Evolutionary conservation across 768 basidiomycete species (phyloP), one percentile per base, ranked within the genome.

Genomic region (Tricholoma bakamatsutake): DNA sequence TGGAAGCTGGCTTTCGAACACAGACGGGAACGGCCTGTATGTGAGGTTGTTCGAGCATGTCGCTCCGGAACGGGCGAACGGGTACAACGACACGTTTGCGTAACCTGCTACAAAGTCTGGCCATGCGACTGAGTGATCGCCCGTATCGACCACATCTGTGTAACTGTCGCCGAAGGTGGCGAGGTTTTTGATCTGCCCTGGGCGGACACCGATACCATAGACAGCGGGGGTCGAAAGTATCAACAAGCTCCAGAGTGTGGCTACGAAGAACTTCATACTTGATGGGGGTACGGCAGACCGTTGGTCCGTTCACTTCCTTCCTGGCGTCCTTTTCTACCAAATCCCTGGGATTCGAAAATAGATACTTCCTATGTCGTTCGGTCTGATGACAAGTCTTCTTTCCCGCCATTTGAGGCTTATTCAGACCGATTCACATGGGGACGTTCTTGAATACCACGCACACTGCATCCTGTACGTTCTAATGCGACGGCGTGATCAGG

Each of bases 121-220:
- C 85, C 85, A 87, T 11, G 81, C 69, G 4, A 72, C 75, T 2
- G 78, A 80, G 8, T 75, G 74, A 53, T 77, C 73, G 0, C 72
- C 72, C 13, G 69, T 58, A 34, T 58, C 57, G 7, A 75, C 77
- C 1, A 80, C 65, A 56, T 87, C 85, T 0, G 82, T 83, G 61
- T 83, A 85, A 50, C 79, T 81, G 67, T 87, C 85, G 3, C 85
- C 85, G 55, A 87, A 88, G 0, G 83, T 84, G 52, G 83, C 85
- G 12, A 87, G 73, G 56, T 80, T 78, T 64, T 80, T 82, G 56
- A 87, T 84, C 58, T 83, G 80, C 5, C 71, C 71, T 0, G 72
- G 68, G 21, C 59, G 55, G 3, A 76, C 62, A 10, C 69, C 73
- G 2, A 58, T 50, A 27, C 62, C 61, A 31, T 40, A 45, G 15